Evolutionary conservation across 2,329 filamentous ascomycete genomes (phyloP).

Genomic region (Chrysoporthe austroafricana): DNA sequence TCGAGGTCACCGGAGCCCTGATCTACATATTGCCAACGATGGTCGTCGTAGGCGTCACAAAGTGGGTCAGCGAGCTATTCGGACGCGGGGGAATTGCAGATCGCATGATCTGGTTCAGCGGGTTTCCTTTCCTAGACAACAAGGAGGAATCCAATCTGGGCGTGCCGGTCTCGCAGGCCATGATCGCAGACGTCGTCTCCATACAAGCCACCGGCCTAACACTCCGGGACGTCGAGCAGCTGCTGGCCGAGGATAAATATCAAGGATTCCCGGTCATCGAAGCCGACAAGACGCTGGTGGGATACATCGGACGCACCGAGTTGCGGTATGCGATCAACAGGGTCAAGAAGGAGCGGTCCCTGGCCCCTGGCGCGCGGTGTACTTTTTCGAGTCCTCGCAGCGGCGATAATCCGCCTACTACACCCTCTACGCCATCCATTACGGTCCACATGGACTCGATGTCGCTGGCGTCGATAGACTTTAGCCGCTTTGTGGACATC

Average conservation of each 20-base stretch:
- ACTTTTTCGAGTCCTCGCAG: slow-evolving; percentile 63
- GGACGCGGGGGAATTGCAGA: slow-evolving; percentile 92
- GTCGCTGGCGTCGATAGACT: slow-evolving; percentile 64
- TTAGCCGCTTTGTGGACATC: slow-evolving; percentile 84
- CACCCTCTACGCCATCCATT: slow-evolving; percentile 46
- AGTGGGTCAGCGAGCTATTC: slow-evolving; percentile 86
- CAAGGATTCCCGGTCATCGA: slow-evolving; percentile 90
- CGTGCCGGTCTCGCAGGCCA: slow-evolving; percentile 87
- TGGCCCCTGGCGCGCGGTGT: slow-evolving; percentile 73
- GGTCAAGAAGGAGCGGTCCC: slow-evolving; percentile 68
- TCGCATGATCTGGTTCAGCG: slow-evolving; percentile 98
- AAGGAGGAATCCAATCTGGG: slow-evolving; percentile 98
- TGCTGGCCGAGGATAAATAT: slow-evolving; percentile 78
- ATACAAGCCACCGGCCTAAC: slow-evolving; percentile 76
- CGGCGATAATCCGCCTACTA: slow-evolving; percentile 26
- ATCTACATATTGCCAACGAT: slow-evolving; percentile 98
- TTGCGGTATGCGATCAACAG: slow-evolving; percentile 88
- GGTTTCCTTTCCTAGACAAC: slow-evolving; percentile 94
- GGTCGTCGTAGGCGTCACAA: slow-evolving; percentile 97
- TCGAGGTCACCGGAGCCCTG: slow-evolving; percentile 94
- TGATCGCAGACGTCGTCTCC: slow-evolving; percentile 76
- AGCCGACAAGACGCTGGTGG: slow-evolving; percentile 72
- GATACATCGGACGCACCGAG: slow-evolving; percentile 92
- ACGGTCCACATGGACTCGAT: slow-evolving; percentile 43
- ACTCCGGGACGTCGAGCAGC: slow-evolving; percentile 74